phyloP scores from a whole-genome alignment of 768 basidiomycete genomes.

The Panellus pusillus region DNA sequence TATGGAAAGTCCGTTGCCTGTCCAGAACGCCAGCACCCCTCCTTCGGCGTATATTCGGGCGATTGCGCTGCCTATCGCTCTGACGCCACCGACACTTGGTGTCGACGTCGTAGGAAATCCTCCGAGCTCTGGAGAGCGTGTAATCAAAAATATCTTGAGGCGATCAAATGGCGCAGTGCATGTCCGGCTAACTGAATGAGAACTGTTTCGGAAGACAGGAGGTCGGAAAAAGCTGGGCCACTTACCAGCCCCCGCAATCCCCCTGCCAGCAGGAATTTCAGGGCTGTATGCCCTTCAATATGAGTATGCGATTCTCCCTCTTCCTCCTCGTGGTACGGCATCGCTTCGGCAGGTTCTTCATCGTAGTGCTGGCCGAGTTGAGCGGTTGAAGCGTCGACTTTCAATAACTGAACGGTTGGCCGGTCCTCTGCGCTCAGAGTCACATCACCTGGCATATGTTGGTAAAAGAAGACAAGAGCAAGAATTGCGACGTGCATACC shows the following conservation, averaged over 20 bases:
- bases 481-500: slow-evolving; percentile 47
- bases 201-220: slow-evolving; percentile 23
- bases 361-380: slow-evolving; percentile 42
- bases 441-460: slow-evolving; percentile 61
- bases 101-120: slow-evolving; percentile 47
- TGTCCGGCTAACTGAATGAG: slow-evolving; percentile 80
- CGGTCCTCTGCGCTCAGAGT: slow-evolving; percentile 77
- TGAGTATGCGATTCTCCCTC: slow-evolving; percentile 61
- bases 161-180: slow-evolving; percentile 98
- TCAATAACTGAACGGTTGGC: slow-evolving; percentile 36
- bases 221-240: slow-evolving; percentile 12
- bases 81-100: slow-evolving; percentile 52
- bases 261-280: slow-evolving; percentile 91
- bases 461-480: slow-evolving; percentile 1
- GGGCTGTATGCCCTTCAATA: slow-evolving; percentile 68
- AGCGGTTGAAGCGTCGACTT: slow-evolving; percentile 14
- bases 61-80: slow-evolving; percentile 70
- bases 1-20: slow-evolving; percentile 93
- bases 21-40: slow-evolving; percentile 92
- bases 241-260: slow-evolving; percentile 94
- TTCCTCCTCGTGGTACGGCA: slow-evolving; percentile 38
- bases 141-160: slow-evolving; percentile 94
- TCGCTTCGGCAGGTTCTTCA: slow-evolving; percentile 32
- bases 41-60: slow-evolving; percentile 86
- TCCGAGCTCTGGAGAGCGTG: slow-evolving; percentile 73